phyloP scores from a whole-genome alignment of 805 yeast genomes.

The Candida insectalens region DNA sequence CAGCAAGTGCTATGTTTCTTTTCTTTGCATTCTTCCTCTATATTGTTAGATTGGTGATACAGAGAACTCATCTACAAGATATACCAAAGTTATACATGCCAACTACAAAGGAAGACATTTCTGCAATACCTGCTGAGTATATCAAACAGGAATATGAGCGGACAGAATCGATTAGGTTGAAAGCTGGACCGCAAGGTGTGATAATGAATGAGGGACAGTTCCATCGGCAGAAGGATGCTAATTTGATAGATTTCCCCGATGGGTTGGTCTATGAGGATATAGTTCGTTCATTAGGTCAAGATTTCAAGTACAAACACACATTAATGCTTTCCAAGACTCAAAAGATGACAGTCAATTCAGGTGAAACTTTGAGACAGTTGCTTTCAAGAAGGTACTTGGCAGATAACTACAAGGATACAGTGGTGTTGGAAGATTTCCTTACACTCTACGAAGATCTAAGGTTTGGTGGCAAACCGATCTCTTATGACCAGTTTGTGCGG shows the following conservation, averaged over 20 bases:
- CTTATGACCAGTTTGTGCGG: slow-evolving; percentile 46
- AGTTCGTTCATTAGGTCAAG: slow-evolving; percentile 49
- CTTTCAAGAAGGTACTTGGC: slow-evolving; percentile 19
- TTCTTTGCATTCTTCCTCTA: slow-evolving; percentile 40
- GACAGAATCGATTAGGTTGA: slow-evolving; percentile 30
- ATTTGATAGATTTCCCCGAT: slow-evolving; percentile 12
- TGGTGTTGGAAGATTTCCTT: slow-evolving; percentile 25
- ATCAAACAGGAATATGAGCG: slow-evolving; percentile 31
- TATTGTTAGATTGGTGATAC: slow-evolving; percentile 48
- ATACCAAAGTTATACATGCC: slow-evolving; percentile 78
- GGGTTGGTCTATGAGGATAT: slow-evolving; percentile 40
- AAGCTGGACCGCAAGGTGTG: slow-evolving; percentile 32
- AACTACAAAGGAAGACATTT: slow-evolving; percentile 48
- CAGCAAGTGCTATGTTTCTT: slow-evolving; percentile 55
- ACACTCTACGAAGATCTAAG: slow-evolving; percentile 56
- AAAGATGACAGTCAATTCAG: slow-evolving; percentile 12
- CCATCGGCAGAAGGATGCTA: slow-evolving; percentile 7
- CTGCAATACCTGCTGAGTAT: slow-evolving; percentile 31
- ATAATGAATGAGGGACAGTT: slow-evolving; percentile 44
- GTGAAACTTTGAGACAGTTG: slow-evolving; percentile 17
- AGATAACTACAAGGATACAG: slow-evolving; percentile 3
- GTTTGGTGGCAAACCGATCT: slow-evolving; percentile 53
- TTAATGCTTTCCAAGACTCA: slow-evolving; percentile 12
- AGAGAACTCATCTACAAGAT: slow-evolving; percentile 52
- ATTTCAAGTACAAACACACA: slow-evolving; percentile 34